phyloP scores from a whole-genome alignment of 768 basidiomycete species.

The Boletus rex-veris region DNA sequence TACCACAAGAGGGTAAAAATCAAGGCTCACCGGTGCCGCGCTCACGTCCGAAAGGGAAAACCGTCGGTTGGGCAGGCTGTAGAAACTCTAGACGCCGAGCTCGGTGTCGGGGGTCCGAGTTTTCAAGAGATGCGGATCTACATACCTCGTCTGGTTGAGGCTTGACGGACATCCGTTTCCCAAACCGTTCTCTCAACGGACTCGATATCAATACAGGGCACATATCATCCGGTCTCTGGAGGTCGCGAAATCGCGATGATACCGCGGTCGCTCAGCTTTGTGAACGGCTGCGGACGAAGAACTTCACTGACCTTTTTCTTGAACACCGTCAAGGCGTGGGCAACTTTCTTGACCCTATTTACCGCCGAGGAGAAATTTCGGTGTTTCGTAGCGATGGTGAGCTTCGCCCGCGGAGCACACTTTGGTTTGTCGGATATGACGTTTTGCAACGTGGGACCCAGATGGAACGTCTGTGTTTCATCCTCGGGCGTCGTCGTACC shows the following conservation, averaged over 20 bases:
- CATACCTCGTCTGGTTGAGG: slow-evolving; percentile 28
- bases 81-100: slow-evolving; percentile 17
- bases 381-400: slow-evolving; percentile 7
- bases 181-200: slow-evolving; percentile 29
- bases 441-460: slow-evolving; percentile 9
- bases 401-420: not conserved
- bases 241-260: not conserved
- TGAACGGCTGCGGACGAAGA: not conserved
- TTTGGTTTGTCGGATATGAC: slow-evolving; percentile 6
- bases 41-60: slow-evolving; percentile 27
- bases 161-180: slow-evolving; percentile 26
- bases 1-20: not conserved
- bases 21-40: slow-evolving; percentile 12
- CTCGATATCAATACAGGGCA: slow-evolving; percentile 23
- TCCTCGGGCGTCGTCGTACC: slow-evolving; percentile 33
- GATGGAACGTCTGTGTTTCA: slow-evolving; percentile 22
- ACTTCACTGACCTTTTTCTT: slow-evolving; percentile 23
- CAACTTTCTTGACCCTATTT: slow-evolving; percentile 23
- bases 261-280: not conserved
- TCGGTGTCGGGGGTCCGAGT: not conserved
- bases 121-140: not conserved
- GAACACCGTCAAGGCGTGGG: slow-evolving; percentile 17
- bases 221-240: slow-evolving; percentile 23
- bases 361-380: slow-evolving; percentile 16
- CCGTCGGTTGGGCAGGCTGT: slow-evolving; percentile 29